These are phyloP conservation scores for Pyricularia grisea DNA, from an alignment of 2,329 filamentous ascomycete genomes.

Conservation along the genomic window DNA sequence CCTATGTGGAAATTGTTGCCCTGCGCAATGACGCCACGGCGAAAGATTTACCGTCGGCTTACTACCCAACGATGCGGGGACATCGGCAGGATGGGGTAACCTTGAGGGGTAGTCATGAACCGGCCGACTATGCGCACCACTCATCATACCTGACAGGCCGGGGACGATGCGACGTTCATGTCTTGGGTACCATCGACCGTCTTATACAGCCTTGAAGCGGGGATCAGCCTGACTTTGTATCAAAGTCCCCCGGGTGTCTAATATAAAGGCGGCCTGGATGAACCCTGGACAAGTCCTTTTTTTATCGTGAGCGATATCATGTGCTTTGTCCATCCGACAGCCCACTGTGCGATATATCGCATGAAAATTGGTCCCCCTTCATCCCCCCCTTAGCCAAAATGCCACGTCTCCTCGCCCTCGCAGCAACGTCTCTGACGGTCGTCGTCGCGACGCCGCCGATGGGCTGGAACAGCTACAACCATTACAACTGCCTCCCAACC, in stretches of 20 bases:
- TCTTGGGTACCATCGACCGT: background rate
- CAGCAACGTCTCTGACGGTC: background rate
- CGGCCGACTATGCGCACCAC: background rate
- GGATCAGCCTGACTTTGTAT: background rate
- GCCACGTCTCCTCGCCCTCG: background rate
- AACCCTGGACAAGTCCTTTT: background rate
- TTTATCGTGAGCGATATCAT: background rate
- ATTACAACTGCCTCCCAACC: slow-evolving; percentile 38
- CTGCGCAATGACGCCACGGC: background rate
- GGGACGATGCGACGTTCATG: background rate
- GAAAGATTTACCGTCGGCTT: background rate
- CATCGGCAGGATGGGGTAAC: background rate
- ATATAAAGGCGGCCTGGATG: background rate
- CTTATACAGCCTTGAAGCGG: background rate
- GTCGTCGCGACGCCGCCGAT: slow-evolving; percentile 26
- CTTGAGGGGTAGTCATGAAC: background rate
- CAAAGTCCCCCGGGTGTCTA: background rate
- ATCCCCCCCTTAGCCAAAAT: background rate
- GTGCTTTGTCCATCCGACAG: background rate
- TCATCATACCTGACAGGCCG: background rate
- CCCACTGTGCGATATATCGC: background rate
- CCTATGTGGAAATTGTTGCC: background rate
- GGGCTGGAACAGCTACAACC: slow-evolving; percentile 53
- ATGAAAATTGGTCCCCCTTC: background rate
- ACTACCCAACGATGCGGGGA: background rate